These are phyloP conservation scores for Leccinum imitatum DNA, from an alignment of 768 basidiomycete genomes.

Conservation along the genomic window DNA sequence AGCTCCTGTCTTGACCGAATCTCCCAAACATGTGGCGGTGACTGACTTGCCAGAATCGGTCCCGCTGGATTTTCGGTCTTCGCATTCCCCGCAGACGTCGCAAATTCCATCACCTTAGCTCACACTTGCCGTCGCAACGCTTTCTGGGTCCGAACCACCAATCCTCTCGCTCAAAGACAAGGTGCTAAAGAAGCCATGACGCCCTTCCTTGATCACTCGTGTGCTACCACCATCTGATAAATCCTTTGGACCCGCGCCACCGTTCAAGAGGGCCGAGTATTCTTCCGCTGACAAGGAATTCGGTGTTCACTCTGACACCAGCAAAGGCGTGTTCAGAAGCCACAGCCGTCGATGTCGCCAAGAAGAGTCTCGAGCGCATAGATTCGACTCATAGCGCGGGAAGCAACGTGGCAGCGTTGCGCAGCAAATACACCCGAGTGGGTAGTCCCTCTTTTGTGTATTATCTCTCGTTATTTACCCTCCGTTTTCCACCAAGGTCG, in stretches of 20 bases:
- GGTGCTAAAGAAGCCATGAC: conserved; percentile 17
- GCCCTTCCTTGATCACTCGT: conserved; percentile 21
- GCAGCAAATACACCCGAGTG: conserved; percentile 56
- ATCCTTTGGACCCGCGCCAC: conserved; percentile 11
- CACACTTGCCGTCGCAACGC: not conserved
- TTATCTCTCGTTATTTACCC: not conserved
- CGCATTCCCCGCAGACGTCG: too few species aligned
- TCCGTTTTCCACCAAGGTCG: conserved; percentile 39
- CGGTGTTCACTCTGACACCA: conserved; percentile 24
- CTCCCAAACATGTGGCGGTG: conserved; percentile 20
- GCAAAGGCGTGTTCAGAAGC: conserved; percentile 22
- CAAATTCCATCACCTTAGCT: not conserved
- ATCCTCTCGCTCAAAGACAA: not conserved
- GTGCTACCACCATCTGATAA: conserved; percentile 19
- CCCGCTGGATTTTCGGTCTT: too few species aligned
- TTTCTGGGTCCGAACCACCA: not conserved
- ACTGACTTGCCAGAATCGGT: not conserved
- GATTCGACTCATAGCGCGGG: conserved; percentile 47
- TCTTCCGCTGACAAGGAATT: conserved; percentile 34
- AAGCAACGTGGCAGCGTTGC: conserved; percentile 63
- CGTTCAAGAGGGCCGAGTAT: conserved; percentile 23
- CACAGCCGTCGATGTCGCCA: conserved; percentile 32
- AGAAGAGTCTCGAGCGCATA: conserved; percentile 43
- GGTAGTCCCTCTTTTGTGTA: conserved; percentile 39
- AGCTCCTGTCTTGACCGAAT: conserved; percentile 17